Evolutionary conservation across 148 eudicot genomes (phyloP), one percentile per base, ranked within the genome.

Genomic region (Silene latifolia): DNA sequence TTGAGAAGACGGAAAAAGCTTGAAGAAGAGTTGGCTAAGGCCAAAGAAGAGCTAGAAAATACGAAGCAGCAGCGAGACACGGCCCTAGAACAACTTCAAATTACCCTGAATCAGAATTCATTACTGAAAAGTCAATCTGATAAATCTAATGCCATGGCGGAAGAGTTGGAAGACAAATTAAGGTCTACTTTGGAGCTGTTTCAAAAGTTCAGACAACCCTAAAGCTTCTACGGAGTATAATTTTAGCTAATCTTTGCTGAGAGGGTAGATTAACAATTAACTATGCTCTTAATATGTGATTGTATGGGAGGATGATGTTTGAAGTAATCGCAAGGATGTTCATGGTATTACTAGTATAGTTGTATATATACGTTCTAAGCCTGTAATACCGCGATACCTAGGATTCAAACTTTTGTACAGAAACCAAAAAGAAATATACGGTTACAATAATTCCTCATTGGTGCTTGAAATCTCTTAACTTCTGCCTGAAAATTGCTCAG

Each of bases 21-120:
- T 25, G 95, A 88, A 77, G 91, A 83, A 71, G 84, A 83, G 35
- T 78, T 93, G 62, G 81, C 77, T 42, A 86, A 81, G 78, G 84
- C 73, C 18, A 88, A 74, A 66, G 87, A 81, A 81, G 87, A 91
- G 79, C 72, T 86, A 7, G 79, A 82, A 71, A 83, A 51, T 27
- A 76, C 81, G 75, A 85, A 77, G 79, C 71, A 66, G 59, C 84
- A 87, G 65, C 74, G 82, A 59, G 80, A 82, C 71, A 82, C 83
- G 71, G 81, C 90, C 63, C 57, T 67, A 58, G 85, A 86, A 79
- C 83, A 91, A 68, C 90, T 90, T 56, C 82, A 72, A 72, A 23
- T 74, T 57, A 86, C 85, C 61, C 64, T 78, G 72, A 88, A 80
- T 62, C 84, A 86, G 56, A 86, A 85, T 63, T 59, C 72, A 74